Conservation (phyloP, 2,329 filamentous ascomycete species). For the Cercospora nicotianae region DNA sequence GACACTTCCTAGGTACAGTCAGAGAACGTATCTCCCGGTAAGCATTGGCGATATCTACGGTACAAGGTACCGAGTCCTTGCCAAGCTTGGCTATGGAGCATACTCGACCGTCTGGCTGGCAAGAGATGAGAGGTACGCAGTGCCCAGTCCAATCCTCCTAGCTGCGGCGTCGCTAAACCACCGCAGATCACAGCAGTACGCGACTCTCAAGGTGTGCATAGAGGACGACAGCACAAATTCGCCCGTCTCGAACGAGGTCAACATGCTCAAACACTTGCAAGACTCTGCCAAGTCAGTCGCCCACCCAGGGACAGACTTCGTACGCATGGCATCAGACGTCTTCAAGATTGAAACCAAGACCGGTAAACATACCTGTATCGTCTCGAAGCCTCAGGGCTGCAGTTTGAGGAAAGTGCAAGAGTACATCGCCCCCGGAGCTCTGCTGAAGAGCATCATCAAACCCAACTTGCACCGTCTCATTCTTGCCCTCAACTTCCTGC, state of each 20-base stretch:
- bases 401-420: conserved; percentile 31
- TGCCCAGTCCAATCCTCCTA: no score
- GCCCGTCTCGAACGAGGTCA: no score
- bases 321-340: conserved; percentile 31
- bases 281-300: no score
- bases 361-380: conserved; percentile 32
- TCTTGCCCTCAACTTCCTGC: conserved; percentile 18
- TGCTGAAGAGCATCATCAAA: conserved; percentile 21
- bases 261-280: no score
- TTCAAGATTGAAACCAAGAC: conserved; percentile 27
- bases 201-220: no score
- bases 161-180: no score
- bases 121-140: no score
- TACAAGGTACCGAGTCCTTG: conserved; percentile 41
- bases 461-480: conserved; percentile 26
- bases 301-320: conserved; percentile 13
- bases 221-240: no score
- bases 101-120: no score
- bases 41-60: conserved; percentile 38
- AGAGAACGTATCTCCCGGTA: conserved; percentile 40
- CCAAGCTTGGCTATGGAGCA: conserved; percentile 46
- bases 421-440: conserved; percentile 25
- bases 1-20: conserved; percentile 18
- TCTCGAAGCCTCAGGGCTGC: conserved; percentile 29
- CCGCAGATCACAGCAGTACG: no score